A percentile compares a stretch with the other conserved stretches of the same genome.
phyloP scores from a whole-genome alignment of 2,329 filamentous ascomycete species.

The Monosporascus sp. region DNA sequence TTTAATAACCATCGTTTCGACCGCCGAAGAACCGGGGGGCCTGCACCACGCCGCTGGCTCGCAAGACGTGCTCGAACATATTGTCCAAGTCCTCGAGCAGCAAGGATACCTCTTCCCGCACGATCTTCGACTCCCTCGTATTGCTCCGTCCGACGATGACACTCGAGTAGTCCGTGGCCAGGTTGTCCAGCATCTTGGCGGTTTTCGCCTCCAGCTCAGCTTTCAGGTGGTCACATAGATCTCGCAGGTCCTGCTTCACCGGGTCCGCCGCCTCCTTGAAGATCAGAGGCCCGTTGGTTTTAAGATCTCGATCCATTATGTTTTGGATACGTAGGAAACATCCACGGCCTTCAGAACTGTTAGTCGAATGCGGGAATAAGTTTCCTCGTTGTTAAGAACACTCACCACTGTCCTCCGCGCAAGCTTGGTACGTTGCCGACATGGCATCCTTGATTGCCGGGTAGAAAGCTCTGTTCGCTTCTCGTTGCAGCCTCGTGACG shows the following conservation, averaged over 20 bases:
- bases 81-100: slow-evolving; percentile 7
- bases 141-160: slow-evolving; percentile 1
- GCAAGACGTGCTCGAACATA: slow-evolving; percentile 3
- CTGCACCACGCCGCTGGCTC: background rate
- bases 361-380: background rate
- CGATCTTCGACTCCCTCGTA: slow-evolving; percentile 1
- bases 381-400: background rate
- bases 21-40: background rate
- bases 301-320: slow-evolving; percentile 4
- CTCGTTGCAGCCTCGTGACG: slow-evolving; percentile 4
- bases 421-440: slow-evolving; percentile 3
- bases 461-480: slow-evolving; percentile 7
- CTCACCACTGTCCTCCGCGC: slow-evolving; percentile 5
- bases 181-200: slow-evolving; percentile 2
- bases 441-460: slow-evolving; percentile 5
- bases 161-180: slow-evolving; percentile 9
- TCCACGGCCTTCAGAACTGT: slow-evolving; percentile 7
- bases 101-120: slow-evolving; percentile 1
- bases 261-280: background rate
- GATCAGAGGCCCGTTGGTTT: background rate
- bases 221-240: slow-evolving; percentile 3
- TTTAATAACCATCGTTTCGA: background rate
- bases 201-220: background rate
- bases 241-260: slow-evolving; percentile 1
- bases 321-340: slow-evolving; percentile 11